Base-by-base conservation (phyloP, 306 rosid genomes). In the Malus orientalis region DNA sequence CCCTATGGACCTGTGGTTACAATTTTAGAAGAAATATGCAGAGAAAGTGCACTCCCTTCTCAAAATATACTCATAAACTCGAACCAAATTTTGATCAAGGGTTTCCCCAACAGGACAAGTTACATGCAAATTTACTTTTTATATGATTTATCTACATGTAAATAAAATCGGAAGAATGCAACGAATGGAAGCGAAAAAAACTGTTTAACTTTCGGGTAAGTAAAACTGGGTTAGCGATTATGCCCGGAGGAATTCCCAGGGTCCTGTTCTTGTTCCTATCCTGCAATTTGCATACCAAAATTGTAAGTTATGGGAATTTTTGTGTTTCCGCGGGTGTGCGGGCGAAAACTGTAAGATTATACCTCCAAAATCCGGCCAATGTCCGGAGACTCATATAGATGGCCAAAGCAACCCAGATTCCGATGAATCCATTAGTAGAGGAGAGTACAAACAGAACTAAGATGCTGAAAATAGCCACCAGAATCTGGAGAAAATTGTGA, bases 221-320 rank as follows among this genome's bases (percentile, higher is more conserved):
- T n/a, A 59, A 54, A 20, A 16, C 29, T 6, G 57, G 63, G 30
- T 20, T 22, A 63, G 1, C 55, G 20, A 42, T 84, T 80, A 84
- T 33, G 67, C 59, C 76, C 90, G 75, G 33, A 95, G 97, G 82
- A 90, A 92, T 38, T 79, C 58, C 98, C 98, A 95, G 23, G 98
- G 98, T 67, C 98, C 98, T 69, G 97, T 89, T 74, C 97, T 94
- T 6, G 96, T 92, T 79, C 98, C 98, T 73, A 95, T 83, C 88
- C 98, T 94, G 97, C 83, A 77, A 6, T 67, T 57, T 57, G 22
- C 42, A 70, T 22, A 25, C 44, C 47, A 33, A 13, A 80, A 60
- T 36, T n/a, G 4, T 22, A 23, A 19, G 25, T 78, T 11, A 33
- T 12, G 64, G 16, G 53, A 70, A 30, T 10, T 18, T 9, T 29